These are phyloP conservation scores for Paramecium sonneborni DNA, from an alignment of 73 alveolate species.

Conservation along the genomic window DNA sequence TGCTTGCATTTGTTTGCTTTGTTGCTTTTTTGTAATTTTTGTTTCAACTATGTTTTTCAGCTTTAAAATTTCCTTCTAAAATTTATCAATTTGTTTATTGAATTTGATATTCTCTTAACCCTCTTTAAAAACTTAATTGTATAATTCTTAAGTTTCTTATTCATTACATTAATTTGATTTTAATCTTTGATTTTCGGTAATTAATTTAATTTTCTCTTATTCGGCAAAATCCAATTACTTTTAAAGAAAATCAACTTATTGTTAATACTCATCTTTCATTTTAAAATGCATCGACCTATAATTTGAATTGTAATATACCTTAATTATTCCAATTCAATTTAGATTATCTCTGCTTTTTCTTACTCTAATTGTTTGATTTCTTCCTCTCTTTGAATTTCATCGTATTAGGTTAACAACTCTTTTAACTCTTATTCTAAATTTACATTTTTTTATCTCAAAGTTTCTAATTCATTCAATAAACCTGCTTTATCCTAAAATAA, in stretches of 20 bases:
- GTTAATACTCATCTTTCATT: not conserved
- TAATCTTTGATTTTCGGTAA: not conserved
- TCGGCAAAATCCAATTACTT: constrained; percentile 1
- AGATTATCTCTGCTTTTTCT: not conserved
- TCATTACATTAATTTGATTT: not conserved
- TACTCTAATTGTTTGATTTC: not conserved
- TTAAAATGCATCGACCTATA: not conserved
- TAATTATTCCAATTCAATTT: constrained; percentile 1
- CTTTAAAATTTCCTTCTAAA: not conserved
- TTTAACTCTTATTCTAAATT: not conserved
- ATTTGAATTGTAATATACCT: not conserved
- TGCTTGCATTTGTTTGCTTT: not conserved
- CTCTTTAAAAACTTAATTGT: not conserved
- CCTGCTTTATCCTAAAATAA: constrained; percentile 9
- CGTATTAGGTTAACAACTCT: not conserved
- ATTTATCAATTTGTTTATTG: not conserved
- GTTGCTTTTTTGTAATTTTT: not conserved
- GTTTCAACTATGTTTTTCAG: not conserved
- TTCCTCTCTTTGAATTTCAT: constrained; percentile 12
- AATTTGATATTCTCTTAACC: not conserved
- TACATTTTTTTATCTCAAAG: not conserved
- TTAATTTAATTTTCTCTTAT: not conserved
- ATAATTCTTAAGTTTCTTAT: not conserved
- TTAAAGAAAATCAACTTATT: constrained; percentile 5
- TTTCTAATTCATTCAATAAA: not conserved